Base-by-base conservation (phyloP, 805 yeast genomes). In the Candida sithepensis region DNA sequence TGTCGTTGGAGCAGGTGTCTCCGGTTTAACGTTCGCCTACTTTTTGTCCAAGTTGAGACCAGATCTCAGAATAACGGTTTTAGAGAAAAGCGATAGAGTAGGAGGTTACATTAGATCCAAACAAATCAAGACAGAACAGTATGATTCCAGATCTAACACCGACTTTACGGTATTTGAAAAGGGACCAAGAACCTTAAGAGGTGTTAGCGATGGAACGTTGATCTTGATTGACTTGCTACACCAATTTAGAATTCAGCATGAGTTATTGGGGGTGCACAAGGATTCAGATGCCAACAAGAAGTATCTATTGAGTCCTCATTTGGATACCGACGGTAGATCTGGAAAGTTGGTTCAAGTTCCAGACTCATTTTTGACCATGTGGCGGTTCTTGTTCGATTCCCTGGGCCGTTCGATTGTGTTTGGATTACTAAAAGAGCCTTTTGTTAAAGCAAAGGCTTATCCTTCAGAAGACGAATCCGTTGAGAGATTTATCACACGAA, bases 141-240 rank as follows among this genome's bases (percentile, higher is more conserved):
- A 57, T 23, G 70, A 63, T 48, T 49, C 57, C 2, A 46, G 42
- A 22, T 51, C 49, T 4, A 56, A 50, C 18, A 57, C 54, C 10
- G 55, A 57, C 6, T 53, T 55, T 2, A 63, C 75, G 0, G 49
- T 73, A 2, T 64, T 88, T 26, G 98, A 94, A 58, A 85, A 84
- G 52, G 99, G 98, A 0, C 98, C 99, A 0, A 70, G 98, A 43
- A 94, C 98, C 0, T 69, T 94, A 39, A 70, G 97, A 50, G 96
- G 96, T 0, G 79, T 79, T 5, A 85, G 89, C 46, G 82, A 82
- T 37, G 98, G 98, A 0, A 80, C 90, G 0, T 67, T 85, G 26
- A 58, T 88, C 22, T 77, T 87, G 7, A 66, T 85, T 20, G 95
- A 87, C 60, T 71, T 81, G 2, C 59, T 88, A 47, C 52, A 58